These are phyloP conservation scores for Fusarium odoratissimum DNA, from an alignment of 2,329 filamentous ascomycete species.

Conservation along the genomic window DNA sequence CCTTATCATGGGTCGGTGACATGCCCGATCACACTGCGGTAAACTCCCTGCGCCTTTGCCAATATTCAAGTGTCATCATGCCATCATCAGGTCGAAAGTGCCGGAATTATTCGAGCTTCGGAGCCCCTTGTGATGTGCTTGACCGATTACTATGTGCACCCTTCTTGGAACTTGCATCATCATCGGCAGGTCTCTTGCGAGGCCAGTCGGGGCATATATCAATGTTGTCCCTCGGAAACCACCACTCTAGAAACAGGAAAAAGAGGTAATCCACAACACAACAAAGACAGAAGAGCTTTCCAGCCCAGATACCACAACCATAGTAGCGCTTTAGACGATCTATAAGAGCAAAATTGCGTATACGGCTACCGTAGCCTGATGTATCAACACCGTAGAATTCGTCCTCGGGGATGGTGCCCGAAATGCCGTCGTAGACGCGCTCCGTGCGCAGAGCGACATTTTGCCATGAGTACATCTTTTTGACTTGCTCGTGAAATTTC, in stretches of 20 bases:
- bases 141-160: slow-evolving; percentile 48
- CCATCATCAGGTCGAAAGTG: background rate
- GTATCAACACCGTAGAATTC: slow-evolving; percentile 89
- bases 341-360: slow-evolving; percentile 91
- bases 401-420: slow-evolving; percentile 83
- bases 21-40: background rate
- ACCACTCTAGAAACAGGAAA: slow-evolving; percentile 88
- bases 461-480: slow-evolving; percentile 98
- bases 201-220: slow-evolving; percentile 95
- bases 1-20: background rate
- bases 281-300: slow-evolving; percentile 95
- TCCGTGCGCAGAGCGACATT: slow-evolving; percentile 95
- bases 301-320: slow-evolving; percentile 97
- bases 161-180: slow-evolving; percentile 46
- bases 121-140: slow-evolving; percentile 47
- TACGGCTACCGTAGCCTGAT: slow-evolving; percentile 74
- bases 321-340: slow-evolving; percentile 97
- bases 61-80: background rate
- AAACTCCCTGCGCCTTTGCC: slow-evolving; percentile 25
- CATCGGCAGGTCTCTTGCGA: slow-evolving; percentile 67
- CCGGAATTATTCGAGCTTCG: slow-evolving; percentile 40
- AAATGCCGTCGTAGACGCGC: slow-evolving; percentile 93
- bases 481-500: slow-evolving; percentile 95
- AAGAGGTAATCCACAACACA: slow-evolving; percentile 94
- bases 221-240: slow-evolving; percentile 85